phyloP scores from a whole-genome alignment of 2,329 filamentous ascomycete species.

The Macrophomina tecta region DNA sequence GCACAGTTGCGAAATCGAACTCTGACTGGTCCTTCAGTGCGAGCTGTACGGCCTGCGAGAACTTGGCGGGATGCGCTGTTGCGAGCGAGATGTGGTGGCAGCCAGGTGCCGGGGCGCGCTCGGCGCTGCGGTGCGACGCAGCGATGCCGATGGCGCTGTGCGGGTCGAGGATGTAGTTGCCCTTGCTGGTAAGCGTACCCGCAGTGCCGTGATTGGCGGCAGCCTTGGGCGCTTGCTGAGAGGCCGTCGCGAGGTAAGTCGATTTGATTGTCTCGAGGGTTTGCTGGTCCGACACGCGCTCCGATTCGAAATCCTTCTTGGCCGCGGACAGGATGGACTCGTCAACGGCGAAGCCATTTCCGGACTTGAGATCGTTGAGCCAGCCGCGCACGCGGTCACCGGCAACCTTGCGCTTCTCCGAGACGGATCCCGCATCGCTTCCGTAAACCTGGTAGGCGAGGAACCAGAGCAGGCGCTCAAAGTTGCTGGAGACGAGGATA shows the following conservation, averaged over 20 bases:
- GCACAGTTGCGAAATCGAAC: conserved; percentile 78
- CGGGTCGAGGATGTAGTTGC: conserved; percentile 84
- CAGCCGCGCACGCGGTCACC: conserved; percentile 79
- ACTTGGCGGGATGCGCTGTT: conserved; percentile 96
- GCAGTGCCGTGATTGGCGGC: conserved; percentile 51
- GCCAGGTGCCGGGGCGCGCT: conserved; percentile 55
- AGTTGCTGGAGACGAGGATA: conserved; percentile 94
- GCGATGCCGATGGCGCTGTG: conserved; percentile 88
- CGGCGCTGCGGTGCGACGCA: conserved; percentile 70
- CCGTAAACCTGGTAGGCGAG: conserved; percentile 74
- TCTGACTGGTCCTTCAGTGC: conserved; percentile 74
- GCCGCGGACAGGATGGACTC: conserved; percentile 73
- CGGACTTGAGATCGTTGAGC: conserved; percentile 79
- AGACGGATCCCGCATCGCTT: conserved; percentile 42
- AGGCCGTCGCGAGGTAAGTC: conserved; percentile 55
- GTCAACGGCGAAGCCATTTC: conserved; percentile 83
- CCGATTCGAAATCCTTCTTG: conserved; percentile 78
- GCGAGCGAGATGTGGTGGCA: conserved; percentile 79
- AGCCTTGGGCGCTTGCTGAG: conserved; percentile 41
- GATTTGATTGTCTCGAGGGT: conserved; percentile 55
- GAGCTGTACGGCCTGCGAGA: conserved; percentile 80
- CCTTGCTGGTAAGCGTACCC: conserved; percentile 44
- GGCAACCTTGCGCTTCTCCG: conserved; percentile 56
- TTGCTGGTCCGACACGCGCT: conserved; percentile 66
- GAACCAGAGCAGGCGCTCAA: conserved; percentile 95